Evolutionary conservation across 148 eudicot genomes (phyloP).

Genomic region (Spergularia marina): DNA sequence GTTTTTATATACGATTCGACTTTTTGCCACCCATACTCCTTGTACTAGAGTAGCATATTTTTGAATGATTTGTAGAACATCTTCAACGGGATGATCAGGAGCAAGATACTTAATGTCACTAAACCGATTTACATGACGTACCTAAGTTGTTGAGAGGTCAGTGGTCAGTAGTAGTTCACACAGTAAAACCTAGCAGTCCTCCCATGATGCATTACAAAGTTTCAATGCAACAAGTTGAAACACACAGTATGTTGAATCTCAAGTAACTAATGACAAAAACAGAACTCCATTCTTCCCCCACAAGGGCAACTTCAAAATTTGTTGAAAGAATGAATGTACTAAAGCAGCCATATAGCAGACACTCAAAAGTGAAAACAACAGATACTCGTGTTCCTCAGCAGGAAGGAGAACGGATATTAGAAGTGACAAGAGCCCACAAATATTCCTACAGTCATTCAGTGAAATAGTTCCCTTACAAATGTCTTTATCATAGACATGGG

Average conservation of each 20-base stretch:
- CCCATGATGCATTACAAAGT: neutral
- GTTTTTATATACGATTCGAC: constrained; percentile 29
- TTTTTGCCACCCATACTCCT: constrained; percentile 83
- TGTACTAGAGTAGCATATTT: constrained; percentile 64
- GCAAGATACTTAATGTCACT: constrained; percentile 60
- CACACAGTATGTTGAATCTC: neutral
- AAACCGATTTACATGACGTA: constrained; percentile 59
- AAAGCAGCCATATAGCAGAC: neutral
- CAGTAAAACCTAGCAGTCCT: neutral
- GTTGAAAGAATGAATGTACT: neutral
- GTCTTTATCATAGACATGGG: neutral
- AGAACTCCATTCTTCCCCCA: neutral
- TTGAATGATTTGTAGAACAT: constrained; percentile 50
- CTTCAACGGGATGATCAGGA: constrained; percentile 52
- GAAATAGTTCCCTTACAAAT: neutral
- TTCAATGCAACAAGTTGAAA: neutral
- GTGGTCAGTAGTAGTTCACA: neutral
- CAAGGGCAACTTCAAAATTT: neutral
- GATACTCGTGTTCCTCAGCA: neutral
- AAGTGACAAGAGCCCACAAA: neutral
- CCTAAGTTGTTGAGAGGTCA: constrained; percentile 37
- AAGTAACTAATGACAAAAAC: neutral
- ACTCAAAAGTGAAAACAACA: neutral
- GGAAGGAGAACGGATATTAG: neutral
- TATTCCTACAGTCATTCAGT: neutral